Evolutionary conservation across 176 grass and related monocot genomes (phyloP).

Genomic region (Canna indica): DNA sequence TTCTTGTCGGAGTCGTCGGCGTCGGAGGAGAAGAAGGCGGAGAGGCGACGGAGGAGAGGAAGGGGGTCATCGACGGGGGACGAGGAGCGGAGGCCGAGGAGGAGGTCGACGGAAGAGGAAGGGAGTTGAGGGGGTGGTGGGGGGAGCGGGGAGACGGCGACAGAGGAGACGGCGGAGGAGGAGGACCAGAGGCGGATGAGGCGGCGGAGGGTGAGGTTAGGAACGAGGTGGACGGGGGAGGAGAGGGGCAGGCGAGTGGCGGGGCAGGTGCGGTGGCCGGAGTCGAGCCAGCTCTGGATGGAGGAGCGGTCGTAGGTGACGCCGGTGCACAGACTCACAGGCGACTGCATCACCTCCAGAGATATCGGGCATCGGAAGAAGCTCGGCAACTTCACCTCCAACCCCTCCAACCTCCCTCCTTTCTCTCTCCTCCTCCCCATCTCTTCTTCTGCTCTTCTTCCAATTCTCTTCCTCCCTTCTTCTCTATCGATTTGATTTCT

Average conservation of each 20-base stretch:
- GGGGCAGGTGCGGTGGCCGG: slow-evolving; percentile 80
- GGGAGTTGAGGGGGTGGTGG: slow-evolving; percentile 28
- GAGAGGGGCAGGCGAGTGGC: slow-evolving; percentile 70
- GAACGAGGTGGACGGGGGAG: slow-evolving; percentile 52
- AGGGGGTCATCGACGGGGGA: slow-evolving; percentile 35
- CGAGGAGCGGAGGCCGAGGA: slow-evolving; percentile 28
- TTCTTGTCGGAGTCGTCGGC: slow-evolving; percentile 21
- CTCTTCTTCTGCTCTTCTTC: neutral
- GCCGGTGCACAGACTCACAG: slow-evolving; percentile 91
- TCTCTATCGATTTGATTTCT: no score
- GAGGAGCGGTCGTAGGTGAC: slow-evolving; percentile 90
- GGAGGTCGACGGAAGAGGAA: slow-evolving; percentile 31
- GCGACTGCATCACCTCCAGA: slow-evolving; percentile 90
- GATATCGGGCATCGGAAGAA: slow-evolving; percentile 95
- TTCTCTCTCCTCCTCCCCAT: slow-evolving; percentile 32
- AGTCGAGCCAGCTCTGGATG: slow-evolving; percentile 86
- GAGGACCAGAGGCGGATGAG: slow-evolving; percentile 8
- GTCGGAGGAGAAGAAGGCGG: slow-evolving; percentile 28
- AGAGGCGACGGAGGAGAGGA: slow-evolving; percentile 37
- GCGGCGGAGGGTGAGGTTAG: slow-evolving; percentile 25
- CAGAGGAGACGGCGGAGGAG: neutral
- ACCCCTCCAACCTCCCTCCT: slow-evolving; percentile 15
- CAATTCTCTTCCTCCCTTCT: no score
- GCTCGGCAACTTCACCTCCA: slow-evolving; percentile 71
- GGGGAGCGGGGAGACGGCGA: slow-evolving; percentile 37